Conservation (phyloP, 352 stramenopile genomes). For the Thalassiosira delicatula region DNA sequence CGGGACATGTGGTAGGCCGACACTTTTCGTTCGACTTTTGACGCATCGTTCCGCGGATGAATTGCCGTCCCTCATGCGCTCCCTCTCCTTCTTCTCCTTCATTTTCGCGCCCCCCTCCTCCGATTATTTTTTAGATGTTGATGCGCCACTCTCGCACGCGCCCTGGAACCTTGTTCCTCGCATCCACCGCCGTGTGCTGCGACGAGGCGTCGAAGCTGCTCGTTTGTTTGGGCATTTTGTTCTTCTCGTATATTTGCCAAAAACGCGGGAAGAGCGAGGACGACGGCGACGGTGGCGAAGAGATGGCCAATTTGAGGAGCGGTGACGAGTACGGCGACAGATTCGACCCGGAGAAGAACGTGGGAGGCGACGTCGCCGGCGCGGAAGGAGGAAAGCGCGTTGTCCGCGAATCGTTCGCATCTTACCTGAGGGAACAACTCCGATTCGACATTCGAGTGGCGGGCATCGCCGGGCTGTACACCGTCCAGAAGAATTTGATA, state of each 20-base stretch:
- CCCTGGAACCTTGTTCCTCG: constrained; percentile 75
- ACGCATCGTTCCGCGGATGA: no score
- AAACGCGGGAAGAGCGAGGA: constrained; percentile 9
- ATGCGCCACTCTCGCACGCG: constrained; percentile 57
- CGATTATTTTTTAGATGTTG: no score
- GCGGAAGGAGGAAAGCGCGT: no score
- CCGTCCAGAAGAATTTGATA: constrained; percentile 87
- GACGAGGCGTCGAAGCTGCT: constrained; percentile 84
- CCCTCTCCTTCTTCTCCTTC: constrained; percentile 57
- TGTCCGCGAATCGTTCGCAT: constrained; percentile 28
- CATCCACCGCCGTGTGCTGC: constrained; percentile 83
- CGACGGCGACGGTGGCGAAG: background rate
- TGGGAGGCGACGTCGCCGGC: no score
- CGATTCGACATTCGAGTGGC: constrained; percentile 52
- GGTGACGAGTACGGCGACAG: no score
- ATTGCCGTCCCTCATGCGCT: no score
- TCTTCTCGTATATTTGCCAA: constrained; percentile 26
- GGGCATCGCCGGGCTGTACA: constrained; percentile 81
- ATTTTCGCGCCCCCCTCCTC: no score
- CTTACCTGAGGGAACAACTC: constrained; percentile 39
- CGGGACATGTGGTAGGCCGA: no score
- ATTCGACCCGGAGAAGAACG: no score
- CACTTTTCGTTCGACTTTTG: no score
- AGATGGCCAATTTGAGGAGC: background rate
- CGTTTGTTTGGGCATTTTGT: constrained; percentile 71